Percentiles rank a stretch among this genome's conserved stretches.
Evolutionary conservation across 1,284 basidiomycete genomes (phyloP).

Genomic region (Leccinum holopus): DNA sequence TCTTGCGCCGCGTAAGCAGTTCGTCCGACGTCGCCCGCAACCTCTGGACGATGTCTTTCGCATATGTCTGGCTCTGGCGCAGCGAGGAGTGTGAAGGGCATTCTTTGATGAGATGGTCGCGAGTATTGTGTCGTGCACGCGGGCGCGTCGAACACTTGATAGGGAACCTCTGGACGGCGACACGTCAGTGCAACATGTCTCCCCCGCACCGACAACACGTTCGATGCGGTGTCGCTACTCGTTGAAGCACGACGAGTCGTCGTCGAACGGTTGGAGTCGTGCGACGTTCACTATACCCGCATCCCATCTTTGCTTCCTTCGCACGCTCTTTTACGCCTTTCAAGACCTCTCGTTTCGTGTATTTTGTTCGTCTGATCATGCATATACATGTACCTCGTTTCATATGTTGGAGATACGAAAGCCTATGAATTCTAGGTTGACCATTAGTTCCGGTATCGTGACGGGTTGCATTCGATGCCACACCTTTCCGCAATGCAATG

Average conservation of each 20-base stretch:
- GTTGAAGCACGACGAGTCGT: too few species aligned
- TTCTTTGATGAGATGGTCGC: slow-evolving; percentile 1
- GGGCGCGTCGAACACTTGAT: slow-evolving; percentile 19
- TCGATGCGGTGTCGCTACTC: too few species aligned
- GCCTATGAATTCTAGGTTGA: slow-evolving; percentile 41
- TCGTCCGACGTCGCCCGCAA: slow-evolving; percentile 29
- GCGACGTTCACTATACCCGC: too few species aligned
- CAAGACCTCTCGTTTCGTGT: slow-evolving; percentile 43
- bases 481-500: slow-evolving; percentile 38
- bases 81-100: slow-evolving; percentile 15
- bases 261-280: too few species aligned
- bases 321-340: too few species aligned
- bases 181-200: slow-evolving; percentile 21
- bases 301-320: too few species aligned
- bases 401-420: slow-evolving; percentile 10
- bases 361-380: slow-evolving; percentile 58
- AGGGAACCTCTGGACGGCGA: slow-evolving; percentile 7
- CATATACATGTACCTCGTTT: slow-evolving; percentile 39
- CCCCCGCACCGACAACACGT: slow-evolving; percentile 8
- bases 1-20: slow-evolving; percentile 27
- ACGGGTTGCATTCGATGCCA: slow-evolving; percentile 49
- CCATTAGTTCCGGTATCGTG: slow-evolving; percentile 45
- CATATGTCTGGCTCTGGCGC: slow-evolving; percentile 19
- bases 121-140: not conserved
- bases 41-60: slow-evolving; percentile 34